A percentile compares a stretch with the other conserved stretches of the same genome.
These are phyloP conservation scores for Penicillium canariense DNA, from an alignment of 495 filamentous ascomycete genomes.

Conservation along the genomic window DNA sequence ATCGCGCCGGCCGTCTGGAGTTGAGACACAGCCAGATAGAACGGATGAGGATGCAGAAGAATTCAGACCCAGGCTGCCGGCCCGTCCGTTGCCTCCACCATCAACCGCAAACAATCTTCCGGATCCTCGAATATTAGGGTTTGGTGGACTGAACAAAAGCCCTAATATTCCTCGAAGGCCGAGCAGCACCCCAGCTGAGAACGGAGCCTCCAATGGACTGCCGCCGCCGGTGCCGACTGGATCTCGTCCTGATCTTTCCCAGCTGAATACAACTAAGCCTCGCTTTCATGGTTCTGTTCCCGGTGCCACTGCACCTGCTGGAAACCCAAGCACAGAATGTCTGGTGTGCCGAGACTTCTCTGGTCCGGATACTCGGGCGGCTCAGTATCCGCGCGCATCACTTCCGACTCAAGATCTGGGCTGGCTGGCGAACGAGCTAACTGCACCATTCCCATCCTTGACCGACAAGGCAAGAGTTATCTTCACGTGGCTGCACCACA, in stretches of 20 bases:
- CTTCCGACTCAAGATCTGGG: constrained; percentile 63
- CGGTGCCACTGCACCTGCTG: constrained; percentile 12
- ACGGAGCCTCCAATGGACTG: constrained; percentile 16
- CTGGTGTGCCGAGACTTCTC: constrained; percentile 86
- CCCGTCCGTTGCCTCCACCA: constrained; percentile 38
- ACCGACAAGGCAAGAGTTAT: constrained; percentile 91
- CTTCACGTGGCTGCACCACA: constrained; percentile 95
- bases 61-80: constrained; percentile 13
- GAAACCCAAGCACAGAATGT: constrained; percentile 48
- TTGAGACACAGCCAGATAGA: constrained; percentile 17
- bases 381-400: constrained; percentile 67
- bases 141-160: constrained; percentile 38
- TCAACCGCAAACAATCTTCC: constrained; percentile 28
- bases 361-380: constrained; percentile 71
- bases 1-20: constrained; percentile 28
- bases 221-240: constrained; percentile 57
- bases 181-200: constrained; percentile 16
- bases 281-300: constrained; percentile 29
- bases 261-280: constrained; percentile 54
- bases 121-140: constrained; percentile 38
- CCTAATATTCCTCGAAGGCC: constrained; percentile 19
- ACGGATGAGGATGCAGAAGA: constrained; percentile 9
- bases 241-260: constrained; percentile 58
- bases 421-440: constrained; percentile 74
- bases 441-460: constrained; percentile 69